phyloP scores from a whole-genome alignment of 108 stramenopile species.

The Poteriospumella lacustris region DNA sequence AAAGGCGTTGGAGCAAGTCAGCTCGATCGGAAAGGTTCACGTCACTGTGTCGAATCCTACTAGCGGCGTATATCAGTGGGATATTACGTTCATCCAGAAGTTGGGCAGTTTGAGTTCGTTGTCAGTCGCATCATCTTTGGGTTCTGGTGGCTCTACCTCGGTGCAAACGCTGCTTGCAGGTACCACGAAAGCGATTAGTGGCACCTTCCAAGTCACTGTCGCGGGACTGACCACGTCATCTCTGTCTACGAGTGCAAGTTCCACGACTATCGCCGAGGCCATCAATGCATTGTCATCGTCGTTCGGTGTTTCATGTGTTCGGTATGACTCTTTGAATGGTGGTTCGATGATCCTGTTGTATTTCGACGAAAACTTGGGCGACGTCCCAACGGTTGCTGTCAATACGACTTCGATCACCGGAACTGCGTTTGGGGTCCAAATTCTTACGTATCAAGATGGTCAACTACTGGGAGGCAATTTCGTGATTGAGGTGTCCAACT shows the following conservation, averaged over 20 bases:
- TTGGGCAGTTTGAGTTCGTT: neutral
- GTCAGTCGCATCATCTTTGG: neutral
- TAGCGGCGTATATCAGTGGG: neutral
- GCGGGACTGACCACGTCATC: neutral
- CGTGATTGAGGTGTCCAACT: neutral
- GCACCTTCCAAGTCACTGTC: neutral
- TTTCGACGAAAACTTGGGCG: neutral
- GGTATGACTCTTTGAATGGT: neutral
- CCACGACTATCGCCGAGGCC: neutral
- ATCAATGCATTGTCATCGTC: neutral
- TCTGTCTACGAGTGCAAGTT: neutral
- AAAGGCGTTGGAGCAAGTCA: neutral
- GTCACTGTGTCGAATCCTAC: neutral
- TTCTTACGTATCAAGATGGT: slow-evolving; percentile 4
- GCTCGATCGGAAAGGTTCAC: slow-evolving; percentile 17
- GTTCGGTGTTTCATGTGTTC: neutral
- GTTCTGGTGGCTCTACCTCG: neutral
- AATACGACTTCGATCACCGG: neutral
- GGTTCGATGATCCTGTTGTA: neutral
- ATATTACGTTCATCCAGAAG: slow-evolving; percentile 10
- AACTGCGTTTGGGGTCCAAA: neutral
- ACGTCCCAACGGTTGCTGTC: neutral
- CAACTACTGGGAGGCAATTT: neutral
- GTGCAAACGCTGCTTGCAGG: neutral
- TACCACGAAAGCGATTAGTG: neutral